A percentile compares a stretch with the other conserved stretches of the same genome.
phyloP scores from a whole-genome alignment of 169 alveolate genomes.

The Eimeria tenella region DNA sequence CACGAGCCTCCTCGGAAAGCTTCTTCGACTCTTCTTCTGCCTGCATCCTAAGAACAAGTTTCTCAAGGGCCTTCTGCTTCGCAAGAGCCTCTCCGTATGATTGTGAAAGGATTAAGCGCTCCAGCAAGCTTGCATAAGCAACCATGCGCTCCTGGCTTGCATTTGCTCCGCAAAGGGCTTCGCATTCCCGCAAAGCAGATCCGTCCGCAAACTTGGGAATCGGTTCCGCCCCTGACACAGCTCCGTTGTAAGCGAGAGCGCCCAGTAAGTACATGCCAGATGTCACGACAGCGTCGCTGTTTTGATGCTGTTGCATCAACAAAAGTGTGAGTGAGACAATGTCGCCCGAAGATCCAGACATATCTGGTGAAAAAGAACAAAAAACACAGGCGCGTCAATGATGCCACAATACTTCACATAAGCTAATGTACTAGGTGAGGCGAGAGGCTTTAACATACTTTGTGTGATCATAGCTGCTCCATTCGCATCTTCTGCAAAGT shows the following conservation, averaged over 20 bases:
- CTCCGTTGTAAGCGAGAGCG: slow-evolving; percentile 72
- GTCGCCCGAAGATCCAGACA: slow-evolving; percentile 78
- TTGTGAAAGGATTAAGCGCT: slow-evolving; percentile 68
- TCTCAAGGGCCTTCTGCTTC: slow-evolving; percentile 68
- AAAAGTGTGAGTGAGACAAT: slow-evolving; percentile 65
- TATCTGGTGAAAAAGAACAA: slow-evolving; percentile 51
- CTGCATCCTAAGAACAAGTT: slow-evolving; percentile 57
- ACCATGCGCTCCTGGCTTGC: slow-evolving; percentile 73
- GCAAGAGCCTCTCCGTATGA: slow-evolving; percentile 70
- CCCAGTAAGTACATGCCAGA: slow-evolving; percentile 78
- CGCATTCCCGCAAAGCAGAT: slow-evolving; percentile 75
- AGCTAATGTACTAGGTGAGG: not conserved
- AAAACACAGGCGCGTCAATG: not conserved
- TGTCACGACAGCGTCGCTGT: slow-evolving; percentile 75
- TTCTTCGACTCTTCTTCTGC: slow-evolving; percentile 76
- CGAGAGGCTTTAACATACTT: slow-evolving; percentile 24
- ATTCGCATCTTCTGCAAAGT: slow-evolving; percentile 86
- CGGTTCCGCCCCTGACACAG: slow-evolving; percentile 64
- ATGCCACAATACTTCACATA: not conserved
- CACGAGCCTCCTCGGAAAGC: slow-evolving; percentile 73
- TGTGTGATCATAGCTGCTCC: slow-evolving; percentile 83
- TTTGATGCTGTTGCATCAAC: slow-evolving; percentile 79
- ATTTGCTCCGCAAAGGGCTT: slow-evolving; percentile 72
- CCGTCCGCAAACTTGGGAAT: slow-evolving; percentile 70
- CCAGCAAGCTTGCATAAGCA: slow-evolving; percentile 66